Conservation (phyloP, 306 rosid species). For the Castanea mollissima region DNA sequence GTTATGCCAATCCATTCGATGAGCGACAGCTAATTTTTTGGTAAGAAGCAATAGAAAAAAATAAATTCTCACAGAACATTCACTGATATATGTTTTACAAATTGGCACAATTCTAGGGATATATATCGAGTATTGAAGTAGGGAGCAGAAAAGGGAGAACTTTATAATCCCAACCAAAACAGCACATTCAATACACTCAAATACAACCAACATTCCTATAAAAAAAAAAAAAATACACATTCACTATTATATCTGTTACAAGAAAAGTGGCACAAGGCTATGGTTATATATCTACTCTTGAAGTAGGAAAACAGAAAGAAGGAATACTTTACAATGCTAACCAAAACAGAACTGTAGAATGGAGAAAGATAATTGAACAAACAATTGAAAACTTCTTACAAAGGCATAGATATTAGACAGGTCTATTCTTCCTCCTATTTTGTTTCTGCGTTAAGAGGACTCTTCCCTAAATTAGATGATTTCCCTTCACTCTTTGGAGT, state of each 20-base stretch:
- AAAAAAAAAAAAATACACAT: not conserved
- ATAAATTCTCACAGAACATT: no score
- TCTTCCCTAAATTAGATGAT: slow-evolving; percentile 57
- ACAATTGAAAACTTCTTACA: slow-evolving; percentile 25
- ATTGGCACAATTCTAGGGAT: no score
- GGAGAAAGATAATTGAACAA: slow-evolving; percentile 25
- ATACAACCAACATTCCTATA: not conserved
- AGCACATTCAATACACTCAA: slow-evolving; percentile 22
- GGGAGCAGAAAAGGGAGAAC: not conserved
- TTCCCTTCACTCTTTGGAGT: slow-evolving; percentile 31
- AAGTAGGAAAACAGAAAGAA: slow-evolving; percentile 19
- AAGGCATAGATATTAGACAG: slow-evolving; percentile 6
- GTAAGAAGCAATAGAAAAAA: not conserved
- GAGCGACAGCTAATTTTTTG: not conserved
- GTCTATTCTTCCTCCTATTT: slow-evolving; percentile 25
- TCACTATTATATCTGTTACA: slow-evolving; percentile 18
- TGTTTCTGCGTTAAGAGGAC: slow-evolving; percentile 54
- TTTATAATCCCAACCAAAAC: slow-evolving; percentile 22
- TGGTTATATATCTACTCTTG: slow-evolving; percentile 21
- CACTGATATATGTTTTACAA: no score
- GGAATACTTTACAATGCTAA: slow-evolving; percentile 32
- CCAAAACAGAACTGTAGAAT: slow-evolving; percentile 24
- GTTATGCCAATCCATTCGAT: not conserved
- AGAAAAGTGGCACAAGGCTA: slow-evolving; percentile 24
- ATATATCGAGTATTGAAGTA: no score